Evolutionary conservation across 2,329 filamentous ascomycete genomes (phyloP).

Genomic region (Hawksworthiomyces lignivorus): DNA sequence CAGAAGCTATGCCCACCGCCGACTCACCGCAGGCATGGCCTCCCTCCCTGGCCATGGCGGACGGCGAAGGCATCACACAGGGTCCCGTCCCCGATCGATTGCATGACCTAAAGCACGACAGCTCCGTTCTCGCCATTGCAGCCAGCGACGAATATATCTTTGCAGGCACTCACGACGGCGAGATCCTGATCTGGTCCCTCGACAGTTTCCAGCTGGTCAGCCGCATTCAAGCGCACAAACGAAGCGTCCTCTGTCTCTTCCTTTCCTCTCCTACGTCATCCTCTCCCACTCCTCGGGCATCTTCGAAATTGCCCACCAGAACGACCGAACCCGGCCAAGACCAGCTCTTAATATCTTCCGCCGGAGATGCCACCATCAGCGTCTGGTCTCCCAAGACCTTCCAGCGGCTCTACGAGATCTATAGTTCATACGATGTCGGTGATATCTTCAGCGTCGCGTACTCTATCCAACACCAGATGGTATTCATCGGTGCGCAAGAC

Average conservation of each 20-base stretch:
- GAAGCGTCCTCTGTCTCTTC: conserved; percentile 79
- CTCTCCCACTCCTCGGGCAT: conserved; percentile 53
- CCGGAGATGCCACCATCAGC: conserved; percentile 88
- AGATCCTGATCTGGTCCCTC: conserved; percentile 87
- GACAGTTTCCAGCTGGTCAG: conserved; percentile 75
- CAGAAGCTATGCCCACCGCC: conserved; percentile 13
- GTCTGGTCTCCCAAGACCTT: conserved; percentile 80
- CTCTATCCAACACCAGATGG: conserved; percentile 67
- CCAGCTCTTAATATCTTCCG: conserved; percentile 76
- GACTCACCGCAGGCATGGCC: conserved; percentile 16
- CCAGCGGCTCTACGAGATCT: conserved; percentile 76
- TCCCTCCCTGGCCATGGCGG: conserved; percentile 9
- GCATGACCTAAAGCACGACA: conserved; percentile 69
- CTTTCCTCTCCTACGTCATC: conserved; percentile 59
- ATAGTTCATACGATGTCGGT: conserved; percentile 87
- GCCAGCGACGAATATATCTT: conserved; percentile 77
- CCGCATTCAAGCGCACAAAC: conserved; percentile 80
- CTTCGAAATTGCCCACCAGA: too few species aligned
- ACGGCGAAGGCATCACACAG: conserved; percentile 9
- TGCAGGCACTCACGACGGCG: conserved; percentile 86
- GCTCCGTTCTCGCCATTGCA: conserved; percentile 74
- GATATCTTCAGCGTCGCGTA: conserved; percentile 96
- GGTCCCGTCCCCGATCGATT: conserved; percentile 51
- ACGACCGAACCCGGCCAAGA: conserved; percentile 3
- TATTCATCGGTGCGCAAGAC: conserved; percentile 91